Evolutionary conservation across 2,329 filamentous ascomycete genomes (phyloP).

Genomic region (Neopestalotiopsis clavispora): DNA sequence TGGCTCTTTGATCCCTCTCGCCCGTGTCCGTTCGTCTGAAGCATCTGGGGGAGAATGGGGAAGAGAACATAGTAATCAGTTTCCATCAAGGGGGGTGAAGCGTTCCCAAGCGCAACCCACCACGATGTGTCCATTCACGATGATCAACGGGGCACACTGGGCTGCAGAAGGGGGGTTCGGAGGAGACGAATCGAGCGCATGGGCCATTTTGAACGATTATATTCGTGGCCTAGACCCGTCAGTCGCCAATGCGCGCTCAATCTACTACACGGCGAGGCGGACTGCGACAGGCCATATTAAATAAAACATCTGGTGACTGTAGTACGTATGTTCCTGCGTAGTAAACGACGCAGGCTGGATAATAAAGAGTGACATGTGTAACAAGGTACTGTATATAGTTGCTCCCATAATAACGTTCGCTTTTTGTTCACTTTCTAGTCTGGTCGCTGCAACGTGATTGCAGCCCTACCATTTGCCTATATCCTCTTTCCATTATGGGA

Average conservation of each 20-base stretch:
- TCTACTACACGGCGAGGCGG: constrained; percentile 4
- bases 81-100: background rate
- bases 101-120: constrained; percentile 4
- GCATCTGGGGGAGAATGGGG: background rate
- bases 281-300: constrained; percentile 9
- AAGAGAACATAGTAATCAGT: background rate
- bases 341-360: background rate
- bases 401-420: too few species aligned
- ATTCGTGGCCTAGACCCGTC: constrained; percentile 14
- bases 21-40: background rate
- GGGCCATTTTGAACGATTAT: background rate
- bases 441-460: constrained; percentile 1
- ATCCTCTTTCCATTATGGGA: constrained; percentile 14
- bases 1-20: background rate
- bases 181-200: background rate
- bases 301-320: background rate
- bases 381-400: background rate
- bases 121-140: background rate
- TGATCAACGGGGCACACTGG: constrained; percentile 4
- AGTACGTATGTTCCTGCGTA: background rate
- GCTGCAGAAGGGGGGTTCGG: background rate
- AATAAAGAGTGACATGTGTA: background rate
- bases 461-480: constrained; percentile 4
- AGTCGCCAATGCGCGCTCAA: constrained; percentile 5
- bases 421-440: constrained; percentile 7